phyloP scores from a whole-genome alignment of 768 basidiomycete genomes.

The Pleurotus tuber-regium region DNA sequence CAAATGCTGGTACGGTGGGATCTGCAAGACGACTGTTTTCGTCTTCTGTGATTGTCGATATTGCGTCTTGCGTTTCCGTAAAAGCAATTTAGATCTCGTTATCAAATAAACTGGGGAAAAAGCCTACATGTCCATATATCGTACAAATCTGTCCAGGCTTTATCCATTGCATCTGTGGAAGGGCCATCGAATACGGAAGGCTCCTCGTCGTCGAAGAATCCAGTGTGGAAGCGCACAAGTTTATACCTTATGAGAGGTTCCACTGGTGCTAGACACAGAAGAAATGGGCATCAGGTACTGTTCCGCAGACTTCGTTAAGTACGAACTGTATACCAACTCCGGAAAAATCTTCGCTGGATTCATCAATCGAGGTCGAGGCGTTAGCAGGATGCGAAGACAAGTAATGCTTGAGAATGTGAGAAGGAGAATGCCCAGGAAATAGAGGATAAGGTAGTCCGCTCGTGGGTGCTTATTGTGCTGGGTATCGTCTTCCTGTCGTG shows the following conservation, averaged over 20 bases:
- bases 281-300: too few relatives aligned
- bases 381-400: background rate
- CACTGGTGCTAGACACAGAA: background rate
- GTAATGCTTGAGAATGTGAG: conserved; percentile 5
- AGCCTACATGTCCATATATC: conserved; percentile 14
- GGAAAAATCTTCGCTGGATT: conserved; percentile 1
- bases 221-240: conserved; percentile 2
- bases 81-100: background rate
- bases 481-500: background rate
- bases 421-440: background rate
- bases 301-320: too few relatives aligned
- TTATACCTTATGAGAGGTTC: background rate
- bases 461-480: background rate
- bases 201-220: conserved; percentile 7
- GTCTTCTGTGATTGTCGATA: conserved; percentile 17
- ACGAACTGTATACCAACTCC: background rate
- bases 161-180: conserved; percentile 17
- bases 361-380: background rate
- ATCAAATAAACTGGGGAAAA: background rate
- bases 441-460: background rate
- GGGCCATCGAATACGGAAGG: conserved; percentile 10
- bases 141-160: conserved; percentile 20
- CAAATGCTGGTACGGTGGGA: conserved; percentile 18
- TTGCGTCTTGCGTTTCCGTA: conserved; percentile 12
- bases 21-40: conserved; percentile 18